Evolutionary conservation across 176 grass and related monocot species (phyloP).

Genomic region (Dactylis glomerata): DNA sequence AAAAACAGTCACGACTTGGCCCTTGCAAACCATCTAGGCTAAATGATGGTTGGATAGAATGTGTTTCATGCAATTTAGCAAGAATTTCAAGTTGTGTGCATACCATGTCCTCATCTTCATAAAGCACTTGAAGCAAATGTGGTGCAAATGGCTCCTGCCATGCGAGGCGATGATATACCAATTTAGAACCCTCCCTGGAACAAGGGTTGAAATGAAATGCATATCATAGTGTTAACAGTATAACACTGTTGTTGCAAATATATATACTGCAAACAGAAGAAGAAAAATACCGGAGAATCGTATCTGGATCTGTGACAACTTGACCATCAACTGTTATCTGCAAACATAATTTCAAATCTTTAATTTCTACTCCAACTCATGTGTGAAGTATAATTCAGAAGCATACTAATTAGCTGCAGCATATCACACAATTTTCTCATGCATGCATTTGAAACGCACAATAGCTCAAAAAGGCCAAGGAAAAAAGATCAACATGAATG

Average conservation of each 20-base stretch:
- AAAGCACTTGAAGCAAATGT: slow-evolving; percentile 71
- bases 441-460: neutral
- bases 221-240: neutral
- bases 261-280: neutral
- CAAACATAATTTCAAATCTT: slow-evolving; percentile 17
- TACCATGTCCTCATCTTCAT: slow-evolving; percentile 96
- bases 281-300: slow-evolving; percentile 39
- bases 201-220: slow-evolving; percentile 9
- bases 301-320: slow-evolving; percentile 58
- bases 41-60: neutral
- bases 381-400: neutral
- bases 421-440: neutral
- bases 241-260: neutral
- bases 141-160: slow-evolving; percentile 82
- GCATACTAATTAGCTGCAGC: neutral
- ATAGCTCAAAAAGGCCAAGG: neutral
- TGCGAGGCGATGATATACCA: slow-evolving; percentile 73
- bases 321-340: slow-evolving; percentile 68
- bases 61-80: neutral
- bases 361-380: neutral
- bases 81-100: neutral
- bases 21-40: neutral
- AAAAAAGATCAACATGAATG: neutral
- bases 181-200: slow-evolving; percentile 63
- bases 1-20: neutral